Conservation (phyloP, 106 monocot species). For the Vanilla planifolia region DNA sequence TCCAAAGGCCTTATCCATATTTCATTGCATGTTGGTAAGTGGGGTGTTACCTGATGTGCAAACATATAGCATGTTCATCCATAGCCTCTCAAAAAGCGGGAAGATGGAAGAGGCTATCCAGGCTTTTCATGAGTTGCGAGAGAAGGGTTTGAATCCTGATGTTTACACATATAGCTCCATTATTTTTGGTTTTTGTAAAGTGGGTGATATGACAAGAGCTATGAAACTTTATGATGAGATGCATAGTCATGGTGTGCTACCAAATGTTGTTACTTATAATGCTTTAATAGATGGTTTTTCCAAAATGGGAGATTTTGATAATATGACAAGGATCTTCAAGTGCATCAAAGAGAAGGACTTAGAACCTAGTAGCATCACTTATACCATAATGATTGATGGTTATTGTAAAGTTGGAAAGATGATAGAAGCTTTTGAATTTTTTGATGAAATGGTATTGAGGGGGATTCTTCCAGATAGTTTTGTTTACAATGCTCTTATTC, state of each 20-base stretch:
- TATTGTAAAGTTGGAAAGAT: slow-evolving; percentile 51
- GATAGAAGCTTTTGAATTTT: slow-evolving; percentile 53
- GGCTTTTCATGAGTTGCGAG: slow-evolving; percentile 47
- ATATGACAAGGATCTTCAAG: slow-evolving; percentile 42
- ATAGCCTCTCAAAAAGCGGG: slow-evolving; percentile 48
- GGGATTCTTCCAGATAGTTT: slow-evolving; percentile 48
- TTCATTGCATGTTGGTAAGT: slow-evolving; percentile 36
- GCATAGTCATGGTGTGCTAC: slow-evolving; percentile 45
- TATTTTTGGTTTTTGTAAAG: slow-evolving; percentile 61
- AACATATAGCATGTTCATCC: slow-evolving; percentile 62
- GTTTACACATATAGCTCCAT: slow-evolving; percentile 55
- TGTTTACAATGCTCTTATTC: slow-evolving; percentile 45
- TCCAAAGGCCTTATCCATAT: slow-evolving; percentile 33
- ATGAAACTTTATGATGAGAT: slow-evolving; percentile 48
- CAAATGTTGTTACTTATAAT: slow-evolving; percentile 72
- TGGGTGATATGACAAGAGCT: slow-evolving; percentile 45
- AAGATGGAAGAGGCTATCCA: slow-evolving; percentile 57
- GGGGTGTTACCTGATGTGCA: slow-evolving; percentile 59
- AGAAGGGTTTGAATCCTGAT: slow-evolving; percentile 57
- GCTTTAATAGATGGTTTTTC: slow-evolving; percentile 59
- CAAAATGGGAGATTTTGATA: slow-evolving; percentile 48
- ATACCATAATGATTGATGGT: slow-evolving; percentile 69
- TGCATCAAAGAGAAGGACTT: slow-evolving; percentile 37
- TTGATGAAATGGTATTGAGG: slow-evolving; percentile 63
- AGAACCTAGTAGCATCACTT: slow-evolving; percentile 56